These are phyloP conservation scores for Sporisorium graminicola DNA, from an alignment of 1,284 basidiomycete species.

Conservation along the genomic window DNA sequence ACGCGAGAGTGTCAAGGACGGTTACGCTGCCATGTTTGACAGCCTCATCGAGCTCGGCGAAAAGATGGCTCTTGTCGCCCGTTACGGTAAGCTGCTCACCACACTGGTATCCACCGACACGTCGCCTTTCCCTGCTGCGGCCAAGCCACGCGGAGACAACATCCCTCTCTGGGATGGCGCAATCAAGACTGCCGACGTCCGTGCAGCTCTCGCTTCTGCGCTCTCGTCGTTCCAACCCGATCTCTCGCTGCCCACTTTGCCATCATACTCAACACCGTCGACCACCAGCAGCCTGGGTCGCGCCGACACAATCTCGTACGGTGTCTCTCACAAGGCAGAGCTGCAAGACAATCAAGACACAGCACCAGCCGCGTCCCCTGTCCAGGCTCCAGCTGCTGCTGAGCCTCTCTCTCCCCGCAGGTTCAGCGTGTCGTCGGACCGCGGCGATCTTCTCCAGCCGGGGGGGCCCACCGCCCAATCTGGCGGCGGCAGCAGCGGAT, in stretches of 20 bases:
- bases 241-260: slow-evolving; percentile 36
- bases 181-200: slow-evolving; percentile 50
- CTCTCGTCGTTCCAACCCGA: slow-evolving; percentile 42
- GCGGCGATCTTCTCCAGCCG: slow-evolving; percentile 23
- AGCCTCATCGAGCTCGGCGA: slow-evolving; percentile 64
- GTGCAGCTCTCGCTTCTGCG: slow-evolving; percentile 55
- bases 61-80: slow-evolving; percentile 59
- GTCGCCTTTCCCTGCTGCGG: slow-evolving; percentile 45
- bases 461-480: slow-evolving; percentile 4
- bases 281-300: slow-evolving; percentile 30
- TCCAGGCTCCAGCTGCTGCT: neutral
- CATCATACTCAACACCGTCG: slow-evolving; percentile 14
- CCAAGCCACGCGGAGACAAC: slow-evolving; percentile 28
- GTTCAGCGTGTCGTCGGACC: slow-evolving; percentile 23
- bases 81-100: slow-evolving; percentile 61
- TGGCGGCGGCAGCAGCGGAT: slow-evolving; percentile 3
- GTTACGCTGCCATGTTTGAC: slow-evolving; percentile 58
- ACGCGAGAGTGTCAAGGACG: slow-evolving; percentile 51
- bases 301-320: slow-evolving; percentile 46
- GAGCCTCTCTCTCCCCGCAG: slow-evolving; percentile 16
- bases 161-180: slow-evolving; percentile 57
- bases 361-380: neutral
- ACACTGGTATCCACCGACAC: slow-evolving; percentile 50
- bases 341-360: slow-evolving; percentile 25
- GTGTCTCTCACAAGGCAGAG: slow-evolving; percentile 40